Percentiles rank a stretch among this genome's conserved stretches.
These are phyloP conservation scores for Kluyveromyces wickerhamii DNA, from an alignment of 805 yeast species.

Conservation along the genomic window DNA sequence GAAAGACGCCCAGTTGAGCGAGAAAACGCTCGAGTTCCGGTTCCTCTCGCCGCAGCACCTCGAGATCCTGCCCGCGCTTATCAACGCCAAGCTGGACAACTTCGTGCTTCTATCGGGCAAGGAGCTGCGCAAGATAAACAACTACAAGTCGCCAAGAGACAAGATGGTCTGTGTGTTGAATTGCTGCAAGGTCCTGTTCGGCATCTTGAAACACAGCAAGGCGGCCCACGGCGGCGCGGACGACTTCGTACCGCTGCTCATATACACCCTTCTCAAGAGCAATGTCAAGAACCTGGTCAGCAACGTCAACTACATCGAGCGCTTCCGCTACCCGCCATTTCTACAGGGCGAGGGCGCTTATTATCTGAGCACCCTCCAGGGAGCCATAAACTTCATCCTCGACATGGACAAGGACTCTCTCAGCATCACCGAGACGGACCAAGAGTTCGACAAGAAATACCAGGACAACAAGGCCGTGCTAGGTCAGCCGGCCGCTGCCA, in stretches of 20 bases:
- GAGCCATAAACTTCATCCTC: slow-evolving; percentile 75
- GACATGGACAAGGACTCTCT: slow-evolving; percentile 49
- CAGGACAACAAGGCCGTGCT: slow-evolving; percentile 37
- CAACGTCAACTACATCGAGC: slow-evolving; percentile 75
- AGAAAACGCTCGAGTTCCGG: slow-evolving; percentile 51
- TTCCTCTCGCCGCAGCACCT: slow-evolving; percentile 73
- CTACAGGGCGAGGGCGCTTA: slow-evolving; percentile 84
- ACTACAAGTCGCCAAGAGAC: slow-evolving; percentile 89
- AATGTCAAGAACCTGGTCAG: slow-evolving; percentile 60
- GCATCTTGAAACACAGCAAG: slow-evolving; percentile 60
- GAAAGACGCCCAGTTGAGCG: slow-evolving; percentile 45
- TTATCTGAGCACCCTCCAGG: slow-evolving; percentile 82
- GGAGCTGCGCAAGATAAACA: slow-evolving; percentile 71
- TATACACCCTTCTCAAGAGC: slow-evolving; percentile 67
- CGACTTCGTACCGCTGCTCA: slow-evolving; percentile 81
- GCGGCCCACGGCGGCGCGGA: slow-evolving; percentile 82
- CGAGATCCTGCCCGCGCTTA: slow-evolving; percentile 51
- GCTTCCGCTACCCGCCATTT: slow-evolving; percentile 70
- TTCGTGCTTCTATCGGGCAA: slow-evolving; percentile 60
- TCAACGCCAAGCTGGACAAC: slow-evolving; percentile 40
- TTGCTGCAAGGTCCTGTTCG: slow-evolving; percentile 88
- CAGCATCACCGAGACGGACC: slow-evolving; percentile 50
- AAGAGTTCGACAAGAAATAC: slow-evolving; percentile 44
- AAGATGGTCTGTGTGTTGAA: slow-evolving; percentile 86
- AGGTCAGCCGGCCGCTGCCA: slow-evolving; percentile 11